Conservation (phyloP, 2,329 filamentous ascomycete species). For the Botrytis galanthina region DNA sequence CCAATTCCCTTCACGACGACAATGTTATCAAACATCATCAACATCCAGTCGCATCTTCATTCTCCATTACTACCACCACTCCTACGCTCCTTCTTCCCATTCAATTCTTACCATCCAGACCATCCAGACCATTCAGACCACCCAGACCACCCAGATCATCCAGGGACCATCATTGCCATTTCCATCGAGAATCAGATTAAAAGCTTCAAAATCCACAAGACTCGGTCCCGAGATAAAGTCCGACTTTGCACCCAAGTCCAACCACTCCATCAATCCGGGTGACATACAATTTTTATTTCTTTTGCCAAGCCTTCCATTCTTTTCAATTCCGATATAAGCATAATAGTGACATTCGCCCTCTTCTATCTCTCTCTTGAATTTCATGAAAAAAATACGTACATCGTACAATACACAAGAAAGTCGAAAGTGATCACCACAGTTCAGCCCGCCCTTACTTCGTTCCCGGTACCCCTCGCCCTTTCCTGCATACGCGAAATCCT, state of each 20-base stretch:
- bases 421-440: not conserved
- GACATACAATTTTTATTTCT: not conserved
- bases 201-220: not conserved
- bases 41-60: not conserved
- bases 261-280: not conserved
- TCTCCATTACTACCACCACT: too few species aligned
- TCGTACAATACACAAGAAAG: not conserved
- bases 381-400: not conserved
- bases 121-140: not conserved
- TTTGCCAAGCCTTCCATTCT: not conserved
- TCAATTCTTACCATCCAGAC: not conserved
- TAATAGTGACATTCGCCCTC: not conserved
- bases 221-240: not conserved
- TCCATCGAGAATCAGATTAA: not conserved
- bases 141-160: not conserved
- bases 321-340: not conserved
- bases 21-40: not conserved
- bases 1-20: not conserved
- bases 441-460: not conserved
- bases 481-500: not conserved
- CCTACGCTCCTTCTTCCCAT: not conserved
- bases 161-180: not conserved
- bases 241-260: not conserved
- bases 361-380: not conserved
- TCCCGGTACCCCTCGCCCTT: not conserved